Base-by-base conservation (phyloP, 2,329 filamentous ascomycete species). In the Diaporthe australafricana region DNA sequence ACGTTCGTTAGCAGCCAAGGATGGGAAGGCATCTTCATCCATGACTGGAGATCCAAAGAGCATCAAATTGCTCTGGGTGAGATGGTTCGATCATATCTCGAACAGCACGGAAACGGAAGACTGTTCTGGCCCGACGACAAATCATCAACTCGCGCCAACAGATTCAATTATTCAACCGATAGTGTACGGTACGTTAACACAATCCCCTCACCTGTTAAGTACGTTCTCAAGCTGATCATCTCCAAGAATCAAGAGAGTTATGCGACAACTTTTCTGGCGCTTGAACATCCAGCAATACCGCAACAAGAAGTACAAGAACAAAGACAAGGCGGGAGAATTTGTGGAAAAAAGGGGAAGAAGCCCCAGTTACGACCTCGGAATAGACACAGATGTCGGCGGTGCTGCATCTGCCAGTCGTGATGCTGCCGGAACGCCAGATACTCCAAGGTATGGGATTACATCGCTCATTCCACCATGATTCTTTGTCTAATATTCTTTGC, bases 51-150 rank as follows among this genome's bases (percentile, higher is more conserved):
- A 27, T 57, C 32, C 2, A 57, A n/a, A 57, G 55, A 57, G 4
- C 53, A 57, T 40, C 53, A 57, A 57, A 25, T 20, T 17, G 53
- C 53, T 8, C 53, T 57, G 2, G 53, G 32, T 2, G 55, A 57
- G 35, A 57, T 57, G 35, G 55, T 57, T 40, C n/a, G 22, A 17
- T 57, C 55, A 25, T 57, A 27, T 40, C 55, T 57, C n/a, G 55
- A 57, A 17, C 53, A 16, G 1, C 32, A 57, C 14, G 35, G n/a
- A 17, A 57, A 57, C 1, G 55, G 55, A 57, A 57, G 35, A 40
- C 5, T 57, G 0, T 57, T 40, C n/a, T 57, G 55, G 55, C 55
- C 35, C 5, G 55, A 57, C 55, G 55, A 57, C 35, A 27, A 2
- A 16, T 25, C 55, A 17, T 2, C 3, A 17, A 20, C 12, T 42